Conservation (phyloP, 2,329 filamentous ascomycete genomes). For the Xylariaceae sp. region DNA sequence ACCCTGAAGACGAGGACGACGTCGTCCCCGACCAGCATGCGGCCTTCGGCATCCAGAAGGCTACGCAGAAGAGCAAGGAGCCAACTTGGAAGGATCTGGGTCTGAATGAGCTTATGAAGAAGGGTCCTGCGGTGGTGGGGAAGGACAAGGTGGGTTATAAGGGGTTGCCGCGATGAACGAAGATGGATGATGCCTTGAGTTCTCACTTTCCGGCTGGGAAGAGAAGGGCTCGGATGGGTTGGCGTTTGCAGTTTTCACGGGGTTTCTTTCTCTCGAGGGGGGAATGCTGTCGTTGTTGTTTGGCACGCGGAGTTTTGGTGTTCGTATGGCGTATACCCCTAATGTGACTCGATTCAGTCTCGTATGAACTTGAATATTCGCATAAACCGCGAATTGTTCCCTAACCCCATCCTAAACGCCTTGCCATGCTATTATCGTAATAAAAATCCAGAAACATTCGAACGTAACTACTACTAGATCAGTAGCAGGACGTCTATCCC, state of each 20-base stretch:
- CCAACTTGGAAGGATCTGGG: constrained; percentile 75
- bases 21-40: constrained; percentile 85
- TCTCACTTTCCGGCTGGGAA: neutral
- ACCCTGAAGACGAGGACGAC: constrained; percentile 84
- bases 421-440: constrained; percentile 20
- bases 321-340: constrained; percentile 3
- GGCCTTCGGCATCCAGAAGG: constrained; percentile 78
- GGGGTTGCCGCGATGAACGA: constrained; percentile 34
- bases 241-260: neutral
- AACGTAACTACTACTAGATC: neutral
- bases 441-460: constrained; percentile 9
- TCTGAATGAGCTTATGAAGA: constrained; percentile 63
- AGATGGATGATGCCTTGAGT: neutral
- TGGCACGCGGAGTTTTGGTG: constrained; percentile 1
- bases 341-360: neutral
- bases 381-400: constrained; percentile 13
- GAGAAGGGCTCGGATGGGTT: neutral
- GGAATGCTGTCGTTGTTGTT: neutral
- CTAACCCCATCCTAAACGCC: constrained; percentile 18
- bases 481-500: constrained; percentile 28
- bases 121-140: constrained; percentile 40
- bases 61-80: constrained; percentile 66
- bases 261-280: neutral
- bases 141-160: constrained; percentile 20
- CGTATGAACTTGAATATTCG: constrained; percentile 1